Evolutionary conservation across 345 rosid species (phyloP), one percentile per base, ranked within the genome.

Genomic region (Populus euphratica): DNA sequence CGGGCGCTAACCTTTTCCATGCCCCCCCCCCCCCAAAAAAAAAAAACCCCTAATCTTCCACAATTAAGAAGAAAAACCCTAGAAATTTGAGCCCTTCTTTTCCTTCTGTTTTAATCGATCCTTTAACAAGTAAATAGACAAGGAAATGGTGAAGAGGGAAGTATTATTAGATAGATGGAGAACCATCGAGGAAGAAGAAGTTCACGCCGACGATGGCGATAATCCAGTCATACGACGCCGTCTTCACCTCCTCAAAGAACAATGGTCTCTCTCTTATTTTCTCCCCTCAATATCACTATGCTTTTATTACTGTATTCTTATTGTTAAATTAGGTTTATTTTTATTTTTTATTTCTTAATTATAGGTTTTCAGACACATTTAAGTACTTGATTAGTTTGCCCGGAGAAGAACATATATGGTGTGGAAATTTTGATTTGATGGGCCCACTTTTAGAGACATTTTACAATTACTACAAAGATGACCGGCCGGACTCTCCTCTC

Each of bases 391-490:
- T 91, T 79, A 80, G 84, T 72, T 82, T 88, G 82, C 94, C 96
- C 0, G 82, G 84, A 79, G 92, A 95, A 69, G 85, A 50, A 75
- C 99, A 95, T 78, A 89, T 91, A 54, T 95, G 99, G 98, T 95
- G 99, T 68, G 91, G 87, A 49, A 81, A 84, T 50, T 87, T 89
- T 84, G 97, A 95, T 44, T 78, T 95, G 67, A 95, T 93, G 98
- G 97, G 92, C 9, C 94, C 98, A n/a, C 90, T 93, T 64, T 47
- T 93, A 59, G 98, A 95, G 88, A 89, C 97, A 12, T 95, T 95
- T 76, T 95, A 89, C 85, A 93, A 95, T 79, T 95, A 88, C 85
- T 88, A 83, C 63, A 92, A 86, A 82, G 97, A 95, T 41, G 90
- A 88, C 56, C 85, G 91, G 54, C 77, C 44, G 8, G 90, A 91